Evolutionary conservation across 345 rosid genomes (phyloP).

Genomic region (Eucalyptus curtisii): DNA sequence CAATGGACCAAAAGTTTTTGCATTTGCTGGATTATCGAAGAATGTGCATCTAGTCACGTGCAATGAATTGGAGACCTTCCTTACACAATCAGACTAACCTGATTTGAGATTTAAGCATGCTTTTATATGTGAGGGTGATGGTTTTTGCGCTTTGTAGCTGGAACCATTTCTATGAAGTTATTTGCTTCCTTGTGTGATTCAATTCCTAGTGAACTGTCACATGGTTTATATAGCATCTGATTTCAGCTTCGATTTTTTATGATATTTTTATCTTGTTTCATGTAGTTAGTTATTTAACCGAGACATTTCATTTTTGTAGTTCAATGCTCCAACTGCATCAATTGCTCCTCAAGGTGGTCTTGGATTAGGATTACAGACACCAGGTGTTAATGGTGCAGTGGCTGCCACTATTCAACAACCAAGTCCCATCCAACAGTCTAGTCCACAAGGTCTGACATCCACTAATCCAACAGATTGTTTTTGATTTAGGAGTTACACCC

Average conservation of each 20-base stretch:
- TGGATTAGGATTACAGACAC: conserved; percentile 72
- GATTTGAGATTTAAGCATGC: not conserved
- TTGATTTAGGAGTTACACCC: not conserved
- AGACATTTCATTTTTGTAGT: conserved; percentile 10
- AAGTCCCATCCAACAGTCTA: conserved; percentile 52
- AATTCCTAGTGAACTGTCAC: not conserved
- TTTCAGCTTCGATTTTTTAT: not conserved
- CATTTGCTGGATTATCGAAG: not conserved
- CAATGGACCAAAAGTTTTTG: not conserved
- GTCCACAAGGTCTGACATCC: conserved; percentile 46
- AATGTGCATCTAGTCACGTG: not conserved
- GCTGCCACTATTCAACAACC: conserved; percentile 51
- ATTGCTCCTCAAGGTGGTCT: conserved; percentile 56
- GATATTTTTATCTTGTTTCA: not conserved
- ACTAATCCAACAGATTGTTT: conserved; percentile 25
- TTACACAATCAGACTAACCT: not conserved
- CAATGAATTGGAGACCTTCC: not conserved
- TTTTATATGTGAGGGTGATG: not conserved
- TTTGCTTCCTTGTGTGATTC: not conserved
- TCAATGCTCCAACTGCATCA: conserved; percentile 52
- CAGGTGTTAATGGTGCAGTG: conserved; percentile 25
- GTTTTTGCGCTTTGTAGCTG: not conserved
- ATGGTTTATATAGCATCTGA: not conserved
- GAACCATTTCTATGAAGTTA: not conserved
- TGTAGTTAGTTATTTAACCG: not conserved